Evolutionary conservation across 1,139 yeast species (phyloP), one percentile per base, ranked within the genome.

Genomic region (Torulaspora globosa): DNA sequence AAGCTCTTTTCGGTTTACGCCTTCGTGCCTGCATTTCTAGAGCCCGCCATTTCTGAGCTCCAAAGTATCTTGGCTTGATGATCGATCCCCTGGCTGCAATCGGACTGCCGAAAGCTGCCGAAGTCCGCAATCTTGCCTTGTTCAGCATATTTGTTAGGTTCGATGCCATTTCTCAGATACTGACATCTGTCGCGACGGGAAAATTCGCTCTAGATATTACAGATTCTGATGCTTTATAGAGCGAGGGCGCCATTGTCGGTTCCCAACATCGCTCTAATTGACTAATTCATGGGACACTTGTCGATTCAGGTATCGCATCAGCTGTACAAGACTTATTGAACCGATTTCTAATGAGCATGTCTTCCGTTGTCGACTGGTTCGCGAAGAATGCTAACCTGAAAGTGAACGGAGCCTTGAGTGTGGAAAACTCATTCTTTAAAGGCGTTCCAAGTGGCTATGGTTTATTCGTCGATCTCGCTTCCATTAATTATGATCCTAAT

Each of bases 361-460:
- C 48, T 1, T 41, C 31, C 8, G 34, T 43, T 5, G 14, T 41
- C 9, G 31, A 43, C 16, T 50, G 54, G 54, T 44, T 45, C 29
- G 11, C 36, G n/a, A 30, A 26, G 10, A 50, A 52, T 39, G 37
- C 52, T 19, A 38, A 21, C 14, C 45, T 50, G n/a, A 21, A 18
- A 9, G 43, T 48, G 8, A 39, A 45, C 28, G 31, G 36, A 7
- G 43, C 44, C 15, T 35, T 53, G 8, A 29, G 44, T 14, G 43
- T 55, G 14, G 45, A 41, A n/a, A 30, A 33, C n/a, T 55, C 58
- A 3, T 29, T 44, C 3, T 28, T 53, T 5, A 43, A 43, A 16
- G 51, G 42, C 11, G 44, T 46, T 18, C 15, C 41, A 14, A 41
- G 48, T 15, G 70, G 70, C 5, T 51, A 55, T 6, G 70, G 70